These are phyloP conservation scores for Amylocystis lapponica DNA, from an alignment of 768 basidiomycete genomes.

Conservation along the genomic window DNA sequence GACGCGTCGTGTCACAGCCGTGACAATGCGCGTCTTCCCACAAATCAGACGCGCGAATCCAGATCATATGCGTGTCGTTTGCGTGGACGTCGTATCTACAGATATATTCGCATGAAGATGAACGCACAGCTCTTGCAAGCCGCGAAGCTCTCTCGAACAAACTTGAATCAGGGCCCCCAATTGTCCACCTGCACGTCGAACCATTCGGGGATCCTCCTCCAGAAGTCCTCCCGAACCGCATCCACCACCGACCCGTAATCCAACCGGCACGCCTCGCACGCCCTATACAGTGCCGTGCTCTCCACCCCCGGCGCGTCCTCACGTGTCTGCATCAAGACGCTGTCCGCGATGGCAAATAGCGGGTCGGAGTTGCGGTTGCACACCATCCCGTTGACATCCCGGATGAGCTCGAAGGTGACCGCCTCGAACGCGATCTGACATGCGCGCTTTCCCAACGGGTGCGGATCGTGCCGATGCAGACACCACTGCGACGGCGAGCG, in stretches of 20 bases:
- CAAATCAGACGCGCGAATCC: too few relatives aligned
- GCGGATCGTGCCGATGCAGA: conserved; percentile 40
- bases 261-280: conserved; percentile 59
- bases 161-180: too few relatives aligned
- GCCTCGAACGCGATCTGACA: conserved; percentile 72
- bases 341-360: conserved; percentile 62
- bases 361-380: conserved; percentile 65
- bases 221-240: conserved; percentile 55
- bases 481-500: conserved; percentile 42
- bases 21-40: too few relatives aligned
- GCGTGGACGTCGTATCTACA: too few relatives aligned
- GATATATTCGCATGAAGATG: too few relatives aligned
- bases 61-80: too few relatives aligned
- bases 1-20: too few relatives aligned
- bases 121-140: too few relatives aligned
- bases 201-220: conserved; percentile 60
- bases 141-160: too few relatives aligned
- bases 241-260: conserved; percentile 61
- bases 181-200: conserved; percentile 48
- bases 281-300: conserved; percentile 39
- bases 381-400: conserved; percentile 65
- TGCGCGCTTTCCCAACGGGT: conserved; percentile 40
- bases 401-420: conserved; percentile 68
- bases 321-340: conserved; percentile 59
- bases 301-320: conserved; percentile 39